Percentiles rank a stretch among this genome's conserved stretches.
Conservation (phyloP, 805 yeast genomes). For the Metahyphopichia silvanorum region DNA sequence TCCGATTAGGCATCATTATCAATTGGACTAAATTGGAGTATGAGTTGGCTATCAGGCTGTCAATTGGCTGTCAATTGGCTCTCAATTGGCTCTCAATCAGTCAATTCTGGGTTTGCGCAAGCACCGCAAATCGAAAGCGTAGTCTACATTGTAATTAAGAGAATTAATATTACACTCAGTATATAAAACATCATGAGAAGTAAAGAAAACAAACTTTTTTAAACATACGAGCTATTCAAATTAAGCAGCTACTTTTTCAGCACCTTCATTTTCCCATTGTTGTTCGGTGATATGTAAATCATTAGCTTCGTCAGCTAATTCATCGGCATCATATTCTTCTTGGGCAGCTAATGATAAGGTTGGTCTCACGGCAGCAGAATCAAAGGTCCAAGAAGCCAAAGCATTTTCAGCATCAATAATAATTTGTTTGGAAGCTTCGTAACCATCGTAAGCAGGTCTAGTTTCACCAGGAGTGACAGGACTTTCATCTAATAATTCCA, state of each 20-base stretch:
- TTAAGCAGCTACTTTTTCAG: slow-evolving; percentile 27
- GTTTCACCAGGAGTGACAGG: slow-evolving; percentile 99
- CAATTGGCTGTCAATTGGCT: no score
- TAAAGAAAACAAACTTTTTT: background rate
- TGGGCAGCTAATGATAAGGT: slow-evolving; percentile 73
- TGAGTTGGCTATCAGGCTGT: no score
- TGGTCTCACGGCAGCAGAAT: slow-evolving; percentile 92
- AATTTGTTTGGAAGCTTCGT: slow-evolving; percentile 96
- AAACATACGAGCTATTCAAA: background rate
- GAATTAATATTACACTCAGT: no score
- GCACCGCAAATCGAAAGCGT: no score
- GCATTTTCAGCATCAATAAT: slow-evolving; percentile 96
- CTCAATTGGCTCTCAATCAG: no score
- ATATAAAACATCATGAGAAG: background rate
- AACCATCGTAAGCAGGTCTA: slow-evolving; percentile 97
- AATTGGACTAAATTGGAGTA: no score
- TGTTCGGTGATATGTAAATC: slow-evolving; percentile 55
- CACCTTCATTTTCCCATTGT: slow-evolving; percentile 37
- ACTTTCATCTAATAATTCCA: slow-evolving; percentile 92
- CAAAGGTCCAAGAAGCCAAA: slow-evolving; percentile 94
- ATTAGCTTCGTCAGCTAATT: slow-evolving; percentile 42
- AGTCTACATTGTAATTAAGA: no score
- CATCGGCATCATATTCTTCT: slow-evolving; percentile 47
- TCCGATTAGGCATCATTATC: no score
- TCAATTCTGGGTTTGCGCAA: no score